Conservation (phyloP, 139 green algal species). For the Helicosporidium sp. region DNA sequence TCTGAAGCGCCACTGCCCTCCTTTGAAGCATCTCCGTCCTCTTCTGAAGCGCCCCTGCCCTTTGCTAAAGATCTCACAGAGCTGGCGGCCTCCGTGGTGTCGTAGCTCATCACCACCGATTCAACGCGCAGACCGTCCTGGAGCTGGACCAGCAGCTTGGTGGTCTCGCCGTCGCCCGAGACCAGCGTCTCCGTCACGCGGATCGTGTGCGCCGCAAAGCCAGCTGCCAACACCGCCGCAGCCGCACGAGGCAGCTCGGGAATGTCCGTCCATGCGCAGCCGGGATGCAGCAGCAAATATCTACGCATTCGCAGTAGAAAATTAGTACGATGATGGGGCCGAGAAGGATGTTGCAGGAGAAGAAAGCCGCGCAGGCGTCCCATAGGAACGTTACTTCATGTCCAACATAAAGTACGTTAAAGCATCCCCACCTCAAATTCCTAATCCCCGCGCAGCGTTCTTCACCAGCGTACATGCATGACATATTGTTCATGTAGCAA, state of each 20-base stretch:
- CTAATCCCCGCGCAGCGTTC: not conserved
- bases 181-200: slow-evolving; percentile 20
- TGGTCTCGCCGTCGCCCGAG: slow-evolving; percentile 47
- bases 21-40: too few relatives aligned
- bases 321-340: not conserved
- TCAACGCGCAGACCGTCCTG: slow-evolving; percentile 83
- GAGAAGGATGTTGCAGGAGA: too few relatives aligned
- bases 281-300: slow-evolving; percentile 37
- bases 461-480: not conserved
- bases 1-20: too few relatives aligned
- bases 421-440: too few relatives aligned
- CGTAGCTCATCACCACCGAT: slow-evolving; percentile 72
- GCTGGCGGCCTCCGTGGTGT: slow-evolving; percentile 24
- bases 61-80: too few relatives aligned
- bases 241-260: slow-evolving; percentile 52
- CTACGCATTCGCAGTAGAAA: too few relatives aligned
- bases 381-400: too few relatives aligned
- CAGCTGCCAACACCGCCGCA: slow-evolving; percentile 19
- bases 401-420: too few relatives aligned
- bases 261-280: slow-evolving; percentile 29
- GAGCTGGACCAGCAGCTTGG: slow-evolving; percentile 69
- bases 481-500: not conserved
- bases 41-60: too few relatives aligned
- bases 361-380: too few relatives aligned
- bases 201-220: slow-evolving; percentile 36